Percentiles rank a stretch among this genome's conserved stretches.
These are phyloP conservation scores for Xylaria polymorpha DNA, from an alignment of 2,329 filamentous ascomycete species.

Conservation along the genomic window DNA sequence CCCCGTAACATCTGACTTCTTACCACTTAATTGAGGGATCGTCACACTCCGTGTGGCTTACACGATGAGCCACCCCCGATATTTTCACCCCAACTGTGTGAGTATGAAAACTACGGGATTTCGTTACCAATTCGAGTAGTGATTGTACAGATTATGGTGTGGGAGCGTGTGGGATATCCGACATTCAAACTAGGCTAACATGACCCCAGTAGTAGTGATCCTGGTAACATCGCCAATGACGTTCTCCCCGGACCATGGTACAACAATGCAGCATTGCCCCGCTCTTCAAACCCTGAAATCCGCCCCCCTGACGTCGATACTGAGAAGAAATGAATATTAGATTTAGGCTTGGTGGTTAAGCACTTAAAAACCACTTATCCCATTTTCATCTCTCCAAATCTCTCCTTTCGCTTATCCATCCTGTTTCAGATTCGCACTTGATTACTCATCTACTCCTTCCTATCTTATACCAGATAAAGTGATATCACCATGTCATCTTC, in stretches of 20 bases:
- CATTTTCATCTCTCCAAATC: constrained; percentile 5
- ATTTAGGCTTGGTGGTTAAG: constrained; percentile 1
- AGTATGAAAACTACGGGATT: neutral
- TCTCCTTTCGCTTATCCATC: neutral
- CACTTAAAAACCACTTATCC: constrained; percentile 7
- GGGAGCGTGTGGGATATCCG: constrained; percentile 11
- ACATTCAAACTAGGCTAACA: neutral
- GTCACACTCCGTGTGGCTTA: constrained; percentile 25
- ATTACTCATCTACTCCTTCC: constrained; percentile 7
- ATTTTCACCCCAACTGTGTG: constrained; percentile 19
- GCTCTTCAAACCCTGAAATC: constrained; percentile 22
- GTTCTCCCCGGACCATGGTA: constrained; percentile 22
- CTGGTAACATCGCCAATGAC: constrained; percentile 30
- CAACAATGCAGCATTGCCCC: constrained; percentile 12
- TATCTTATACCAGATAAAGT: neutral
- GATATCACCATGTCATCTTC: constrained; percentile 44
- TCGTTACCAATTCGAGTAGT: neutral
- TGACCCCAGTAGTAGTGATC: constrained; percentile 4
- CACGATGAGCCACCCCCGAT: constrained; percentile 30
- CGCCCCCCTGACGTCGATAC: constrained; percentile 30
- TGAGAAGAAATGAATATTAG: constrained; percentile 1
- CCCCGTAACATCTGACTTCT: constrained; percentile 4
- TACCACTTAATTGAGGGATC: constrained; percentile 5
- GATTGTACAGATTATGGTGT: neutral
- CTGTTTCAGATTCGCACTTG: neutral